Base-by-base conservation (phyloP, 2,329 filamentous ascomycete genomes). In the Tolypocladium guangdongense region DNA sequence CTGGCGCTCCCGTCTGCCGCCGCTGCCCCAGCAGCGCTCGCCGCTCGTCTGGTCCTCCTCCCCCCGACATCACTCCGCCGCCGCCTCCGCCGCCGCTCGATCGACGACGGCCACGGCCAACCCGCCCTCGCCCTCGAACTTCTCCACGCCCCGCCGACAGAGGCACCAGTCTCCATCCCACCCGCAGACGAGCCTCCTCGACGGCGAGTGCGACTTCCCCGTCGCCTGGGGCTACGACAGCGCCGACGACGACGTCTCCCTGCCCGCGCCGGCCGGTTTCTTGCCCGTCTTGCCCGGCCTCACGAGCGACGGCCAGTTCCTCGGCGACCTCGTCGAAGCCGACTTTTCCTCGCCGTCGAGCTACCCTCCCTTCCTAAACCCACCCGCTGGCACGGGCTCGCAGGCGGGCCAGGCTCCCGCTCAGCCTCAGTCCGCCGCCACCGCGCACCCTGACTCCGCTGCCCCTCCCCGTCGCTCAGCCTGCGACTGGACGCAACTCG, bases 301-400 rank as follows among this genome's bases (percentile, higher is more conserved):
- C 27, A 33, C 39, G 20, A 24, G 18, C 14, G 62, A 67, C 27
- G 60, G 66, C 41, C 53, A 57, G 18, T 61, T 60, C 37, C 56
- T 70, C 22, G 52, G 51, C 41, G 58, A 55, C n/a, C 52, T 71
- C 30, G 55, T 59, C 41, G 61, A 64, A 39, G 55, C 55, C 50
- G 62, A 68, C 16, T 68, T 68, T 52, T 70, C 68, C 11, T 71
- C 69, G 2, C 68, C 68, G 24, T 70, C 69, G 22, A 62, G 57
- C 16, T 71, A 70, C 50, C 66, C 67, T 6, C 57, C 63, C 39
- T 65, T 70, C 55, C 58, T 56, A 32, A 51, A 47, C 33, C 30
- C 46, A 7, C 32, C 41, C 6, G 14, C 49, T 8, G 35, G 39
- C 55, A 39, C 49, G 33, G 18, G 30, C 22, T 41, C 52, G 45